Conservation (phyloP, 1,284 basidiomycete species). For the Cystobasidium slooffiae region DNA sequence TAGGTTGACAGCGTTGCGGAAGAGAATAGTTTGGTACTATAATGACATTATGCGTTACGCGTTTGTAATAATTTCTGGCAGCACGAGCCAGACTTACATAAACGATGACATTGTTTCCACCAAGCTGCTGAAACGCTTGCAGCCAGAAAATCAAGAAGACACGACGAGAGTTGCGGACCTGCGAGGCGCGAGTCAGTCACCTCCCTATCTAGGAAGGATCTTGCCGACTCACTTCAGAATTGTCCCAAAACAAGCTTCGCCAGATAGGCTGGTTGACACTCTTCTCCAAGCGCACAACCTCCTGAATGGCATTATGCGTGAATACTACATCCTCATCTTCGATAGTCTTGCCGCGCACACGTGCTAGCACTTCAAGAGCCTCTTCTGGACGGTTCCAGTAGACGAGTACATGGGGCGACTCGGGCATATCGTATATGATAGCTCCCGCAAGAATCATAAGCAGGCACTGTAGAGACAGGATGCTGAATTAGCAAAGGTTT, state of each 20-base stretch:
- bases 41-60: no score
- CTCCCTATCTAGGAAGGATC: no score
- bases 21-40: constrained; percentile 36
- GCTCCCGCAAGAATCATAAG: constrained; percentile 27
- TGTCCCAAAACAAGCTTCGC: constrained; percentile 35
- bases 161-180: constrained; percentile 24
- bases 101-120: constrained; percentile 38
- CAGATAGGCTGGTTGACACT: constrained; percentile 29
- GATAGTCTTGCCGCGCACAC: constrained; percentile 9
- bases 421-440: constrained; percentile 31
- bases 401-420: constrained; percentile 24
- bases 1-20: constrained; percentile 20
- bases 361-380: constrained; percentile 12
- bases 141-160: constrained; percentile 36
- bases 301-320: constrained; percentile 14
- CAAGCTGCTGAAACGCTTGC: constrained; percentile 36
- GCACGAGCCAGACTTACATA: no score
- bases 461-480: constrained; percentile 14
- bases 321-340: constrained; percentile 1
- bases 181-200: no score
- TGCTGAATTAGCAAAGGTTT: not conserved
- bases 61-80: no score
- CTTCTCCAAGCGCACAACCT: constrained; percentile 30
- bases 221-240: constrained; percentile 32
- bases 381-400: constrained; percentile 32